Evolutionary conservation across 169 alveolate species (phyloP), one percentile per base, ranked within the genome.

Genomic region (Plasmodium gaboni): DNA sequence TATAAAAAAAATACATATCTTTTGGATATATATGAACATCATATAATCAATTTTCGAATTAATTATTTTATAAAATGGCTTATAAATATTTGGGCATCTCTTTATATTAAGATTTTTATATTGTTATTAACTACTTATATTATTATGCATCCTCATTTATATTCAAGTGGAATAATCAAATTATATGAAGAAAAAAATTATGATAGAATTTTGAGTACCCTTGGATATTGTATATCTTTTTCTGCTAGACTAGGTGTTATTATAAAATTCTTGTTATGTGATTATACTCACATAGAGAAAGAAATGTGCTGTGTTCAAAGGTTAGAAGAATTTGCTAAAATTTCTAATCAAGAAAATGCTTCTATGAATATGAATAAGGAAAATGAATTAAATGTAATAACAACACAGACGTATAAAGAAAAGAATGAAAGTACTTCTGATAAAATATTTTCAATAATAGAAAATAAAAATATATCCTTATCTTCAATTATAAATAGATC

Each of bases 221-320:
- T 67, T 65, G 80, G 64, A 15, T 80, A 80, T 53, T 80, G 80
- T 22, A 80, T 80, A 13, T 51, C 80, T 7, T 80, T 80, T 67
- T 80, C 90, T 19, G 50, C 83, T 48, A 53, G 83, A 22, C 68
- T 80, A 55, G 73, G 90, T 28, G 26, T 64, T n/a, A 8, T 53
- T 46, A 68, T 42, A 80, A 67, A 80, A 80, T 67, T 53, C 48
- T 15, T 80, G 19, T 38, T 80, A 22, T 80, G 65, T 57, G 83
- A 80, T 67, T 80, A 51, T 48, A 65, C 83, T 22, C 57, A 22
- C 42, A 61, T 80, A 63, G 90, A 80, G 19, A 92, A 92, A 48
- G 93, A 92, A 50, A 92, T 92, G 93, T 92, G 95, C 17, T 67
- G 73, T 68, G 80, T 80, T 19, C 83, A 80, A 44, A 65, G 83